phyloP scores from a whole-genome alignment of 1,139 yeast genomes.

The Taiozyma onychis region DNA sequence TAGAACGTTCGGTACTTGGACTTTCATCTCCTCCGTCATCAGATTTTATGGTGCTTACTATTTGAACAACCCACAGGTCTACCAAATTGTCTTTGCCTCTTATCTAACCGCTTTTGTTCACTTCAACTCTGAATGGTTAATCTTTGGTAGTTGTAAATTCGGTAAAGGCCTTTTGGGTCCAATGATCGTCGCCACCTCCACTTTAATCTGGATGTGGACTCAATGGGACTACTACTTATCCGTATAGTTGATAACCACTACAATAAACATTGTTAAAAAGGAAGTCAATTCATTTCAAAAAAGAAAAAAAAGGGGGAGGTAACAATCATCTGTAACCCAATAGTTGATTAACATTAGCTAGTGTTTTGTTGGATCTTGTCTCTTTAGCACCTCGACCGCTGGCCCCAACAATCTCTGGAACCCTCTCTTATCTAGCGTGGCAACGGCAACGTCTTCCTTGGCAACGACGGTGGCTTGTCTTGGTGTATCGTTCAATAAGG shows the following conservation, averaged over 20 bases:
- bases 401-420: slow-evolving; percentile 93
- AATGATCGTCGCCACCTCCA: slow-evolving; percentile 54
- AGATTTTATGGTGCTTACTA: slow-evolving; percentile 86
- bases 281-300: not conserved
- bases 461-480: slow-evolving; percentile 94
- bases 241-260: slow-evolving; percentile 1
- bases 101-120: slow-evolving; percentile 80
- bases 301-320: not conserved
- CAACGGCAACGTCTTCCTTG: slow-evolving; percentile 70
- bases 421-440: slow-evolving; percentile 85
- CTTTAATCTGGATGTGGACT: slow-evolving; percentile 54
- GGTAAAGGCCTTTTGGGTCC: slow-evolving; percentile 93
- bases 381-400: slow-evolving; percentile 74
- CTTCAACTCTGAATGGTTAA: slow-evolving; percentile 77
- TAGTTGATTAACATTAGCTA: slow-evolving; percentile 3
- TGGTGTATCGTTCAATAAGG: slow-evolving; percentile 84
- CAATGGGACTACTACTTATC: slow-evolving; percentile 51
- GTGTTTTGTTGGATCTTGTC: slow-evolving; percentile 69
- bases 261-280: not conserved
- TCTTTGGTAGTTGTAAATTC: slow-evolving; percentile 70
- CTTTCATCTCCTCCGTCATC: slow-evolving; percentile 76
- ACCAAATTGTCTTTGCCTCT: slow-evolving; percentile 76
- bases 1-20: slow-evolving; percentile 98
- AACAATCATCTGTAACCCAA: not conserved
- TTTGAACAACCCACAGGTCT: slow-evolving; percentile 61